Evolutionary conservation across 306 rosid species (phyloP).

Genomic region (Gynostemma pentaphyllum): DNA sequence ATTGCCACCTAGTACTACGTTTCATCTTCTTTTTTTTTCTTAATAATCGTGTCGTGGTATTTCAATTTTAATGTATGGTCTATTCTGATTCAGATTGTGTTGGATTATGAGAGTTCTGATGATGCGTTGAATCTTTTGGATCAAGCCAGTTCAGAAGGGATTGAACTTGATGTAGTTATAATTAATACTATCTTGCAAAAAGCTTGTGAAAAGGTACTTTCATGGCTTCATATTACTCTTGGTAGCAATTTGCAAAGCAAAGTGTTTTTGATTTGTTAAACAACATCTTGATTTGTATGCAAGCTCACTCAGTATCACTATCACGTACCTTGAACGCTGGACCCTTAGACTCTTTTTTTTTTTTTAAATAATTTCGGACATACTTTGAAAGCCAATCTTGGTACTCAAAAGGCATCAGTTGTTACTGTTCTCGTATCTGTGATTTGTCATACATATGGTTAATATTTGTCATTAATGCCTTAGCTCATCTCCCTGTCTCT

Average conservation of each 20-base stretch:
- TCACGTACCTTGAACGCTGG: background rate
- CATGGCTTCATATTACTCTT: conserved; percentile 5
- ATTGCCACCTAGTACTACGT: background rate
- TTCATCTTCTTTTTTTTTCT: background rate
- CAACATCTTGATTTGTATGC: background rate
- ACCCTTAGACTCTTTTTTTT: background rate
- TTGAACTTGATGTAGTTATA: conserved; percentile 37
- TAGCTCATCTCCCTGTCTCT: background rate
- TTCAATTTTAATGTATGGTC: conserved; percentile 7
- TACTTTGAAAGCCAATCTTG: background rate
- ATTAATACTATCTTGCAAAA: conserved; percentile 49
- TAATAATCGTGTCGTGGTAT: background rate
- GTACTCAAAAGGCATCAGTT: background rate
- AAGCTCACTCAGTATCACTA: background rate
- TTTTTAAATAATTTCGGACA: background rate
- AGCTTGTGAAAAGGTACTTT: conserved; percentile 52
- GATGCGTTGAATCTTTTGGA: conserved; percentile 50
- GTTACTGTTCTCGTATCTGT: background rate
- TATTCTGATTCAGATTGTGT: conserved; percentile 45
- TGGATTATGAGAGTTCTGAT: conserved; percentile 37
- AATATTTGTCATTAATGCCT: background rate
- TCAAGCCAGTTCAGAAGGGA: conserved; percentile 44
- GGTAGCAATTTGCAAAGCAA: background rate
- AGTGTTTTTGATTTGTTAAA: no score
- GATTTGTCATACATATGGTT: background rate